These are phyloP conservation scores for Lagerstroemia speciosa DNA, from an alignment of 345 rosid species.

Conservation along the genomic window DNA sequence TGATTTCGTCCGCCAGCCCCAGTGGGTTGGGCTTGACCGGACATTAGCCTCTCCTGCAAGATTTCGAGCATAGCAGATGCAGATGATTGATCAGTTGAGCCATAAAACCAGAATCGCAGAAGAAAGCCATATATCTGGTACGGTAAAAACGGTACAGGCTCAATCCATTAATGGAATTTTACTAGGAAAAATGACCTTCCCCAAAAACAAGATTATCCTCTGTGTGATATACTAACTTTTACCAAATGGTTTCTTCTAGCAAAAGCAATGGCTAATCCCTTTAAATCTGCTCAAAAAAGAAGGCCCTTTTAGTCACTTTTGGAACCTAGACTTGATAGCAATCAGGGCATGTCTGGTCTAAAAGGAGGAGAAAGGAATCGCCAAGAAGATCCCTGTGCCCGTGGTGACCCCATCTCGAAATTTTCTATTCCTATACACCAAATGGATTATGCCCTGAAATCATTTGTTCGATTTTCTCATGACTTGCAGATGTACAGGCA, in stretches of 20 bases:
- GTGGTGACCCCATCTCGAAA: background rate
- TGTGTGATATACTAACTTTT: background rate
- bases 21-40: slow-evolving; percentile 81
- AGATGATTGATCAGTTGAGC: background rate
- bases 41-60: slow-evolving; percentile 59
- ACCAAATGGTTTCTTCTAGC: background rate
- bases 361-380: background rate
- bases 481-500: too few relatives aligned
- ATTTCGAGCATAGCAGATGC: too few relatives aligned
- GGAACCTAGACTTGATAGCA: background rate
- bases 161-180: too few relatives aligned
- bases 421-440: too few relatives aligned
- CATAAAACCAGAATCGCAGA: background rate
- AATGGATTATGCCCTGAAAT: background rate
- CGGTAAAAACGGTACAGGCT: too few relatives aligned
- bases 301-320: background rate
- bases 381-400: background rate
- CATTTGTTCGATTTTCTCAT: background rate
- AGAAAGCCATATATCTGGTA: background rate
- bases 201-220: background rate
- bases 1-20: slow-evolving; percentile 64
- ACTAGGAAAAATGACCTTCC: background rate
- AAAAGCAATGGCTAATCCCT: background rate
- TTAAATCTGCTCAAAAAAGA: background rate
- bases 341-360: background rate